phyloP scores from a whole-genome alignment of 371 early-diverging fungal genomes.

The Nematocida ironsii region DNA sequence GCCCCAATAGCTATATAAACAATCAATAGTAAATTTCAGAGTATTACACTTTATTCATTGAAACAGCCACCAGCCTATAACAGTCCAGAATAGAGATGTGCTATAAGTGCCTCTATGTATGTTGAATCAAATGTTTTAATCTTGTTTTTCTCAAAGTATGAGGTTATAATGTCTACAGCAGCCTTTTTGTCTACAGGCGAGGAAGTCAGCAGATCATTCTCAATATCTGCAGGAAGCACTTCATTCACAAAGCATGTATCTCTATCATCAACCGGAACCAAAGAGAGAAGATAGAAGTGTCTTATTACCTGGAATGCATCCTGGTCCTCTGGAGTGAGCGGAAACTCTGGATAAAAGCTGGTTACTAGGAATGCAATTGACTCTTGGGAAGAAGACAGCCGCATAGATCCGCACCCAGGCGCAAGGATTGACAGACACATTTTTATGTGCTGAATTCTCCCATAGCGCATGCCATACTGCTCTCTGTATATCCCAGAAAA shows the following conservation, averaged over 20 bases:
- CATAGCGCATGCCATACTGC: slow-evolving; percentile 58
- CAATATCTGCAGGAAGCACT: neutral
- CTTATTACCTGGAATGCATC: slow-evolving; percentile 50
- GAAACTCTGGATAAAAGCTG: slow-evolving; percentile 51
- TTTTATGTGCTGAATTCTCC: slow-evolving; percentile 59
- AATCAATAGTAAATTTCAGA: no score
- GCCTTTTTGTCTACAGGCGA: slow-evolving; percentile 26
- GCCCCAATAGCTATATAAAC: no score
- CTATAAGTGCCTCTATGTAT: slow-evolving; percentile 22
- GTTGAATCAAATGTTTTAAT: slow-evolving; percentile 2
- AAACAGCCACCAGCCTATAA: neutral
- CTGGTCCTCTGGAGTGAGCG: slow-evolving; percentile 56
- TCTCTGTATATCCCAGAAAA: slow-evolving; percentile 39
- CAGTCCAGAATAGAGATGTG: slow-evolving; percentile 22
- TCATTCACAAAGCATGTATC: neutral
- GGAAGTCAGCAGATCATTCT: neutral
- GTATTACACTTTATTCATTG: no score
- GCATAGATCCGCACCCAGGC: slow-evolving; percentile 47
- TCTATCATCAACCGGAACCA: slow-evolving; percentile 7
- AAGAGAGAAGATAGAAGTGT: slow-evolving; percentile 36
- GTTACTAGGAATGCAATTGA: slow-evolving; percentile 37
- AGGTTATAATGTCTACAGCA: slow-evolving; percentile 43
- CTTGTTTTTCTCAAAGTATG: slow-evolving; percentile 49
- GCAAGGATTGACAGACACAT: slow-evolving; percentile 48
- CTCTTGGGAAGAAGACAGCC: slow-evolving; percentile 14